phyloP scores from a whole-genome alignment of 2,329 filamentous ascomycete species.

The Talaromyces sp. region DNA sequence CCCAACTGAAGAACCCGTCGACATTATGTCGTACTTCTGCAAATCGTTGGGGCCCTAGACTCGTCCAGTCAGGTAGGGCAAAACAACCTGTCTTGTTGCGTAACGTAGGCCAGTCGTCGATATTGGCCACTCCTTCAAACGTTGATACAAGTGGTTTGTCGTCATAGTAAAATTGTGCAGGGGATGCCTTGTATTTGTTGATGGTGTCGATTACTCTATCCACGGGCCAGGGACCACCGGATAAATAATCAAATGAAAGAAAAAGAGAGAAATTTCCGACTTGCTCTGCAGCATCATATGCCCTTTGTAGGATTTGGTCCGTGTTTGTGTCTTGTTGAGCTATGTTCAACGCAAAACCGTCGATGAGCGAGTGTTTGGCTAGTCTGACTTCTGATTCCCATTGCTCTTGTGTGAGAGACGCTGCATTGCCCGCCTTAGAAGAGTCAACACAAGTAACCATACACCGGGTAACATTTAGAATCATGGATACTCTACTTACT shows the following conservation, averaged over 20 bases:
- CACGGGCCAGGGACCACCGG: constrained; percentile 33
- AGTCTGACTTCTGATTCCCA: constrained; percentile 32
- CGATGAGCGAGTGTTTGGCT: constrained; percentile 40
- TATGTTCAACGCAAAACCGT: constrained; percentile 45
- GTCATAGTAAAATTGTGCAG: constrained; percentile 32
- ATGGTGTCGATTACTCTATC: constrained; percentile 30
- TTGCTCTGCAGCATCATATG: constrained; percentile 29
- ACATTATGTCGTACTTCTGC: constrained; percentile 31
- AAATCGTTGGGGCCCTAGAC: constrained; percentile 32
- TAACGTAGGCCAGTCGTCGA: constrained; percentile 42
- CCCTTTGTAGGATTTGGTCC: constrained; percentile 24
- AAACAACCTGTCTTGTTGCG: constrained; percentile 35
- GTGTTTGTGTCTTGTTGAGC: constrained; percentile 30
- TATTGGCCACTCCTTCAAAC: constrained; percentile 46
- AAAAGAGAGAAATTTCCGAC: constrained; percentile 35
- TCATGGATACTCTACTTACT: too few species aligned
- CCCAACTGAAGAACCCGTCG: constrained; percentile 45
- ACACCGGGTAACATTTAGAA: too few species aligned
- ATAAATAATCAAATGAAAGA: constrained; percentile 41
- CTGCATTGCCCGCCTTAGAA: constrained; percentile 31
- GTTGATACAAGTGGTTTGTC: constrained; percentile 42
- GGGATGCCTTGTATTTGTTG: constrained; percentile 27
- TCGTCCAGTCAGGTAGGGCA: constrained; percentile 51
- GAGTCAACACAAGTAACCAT: too few species aligned
- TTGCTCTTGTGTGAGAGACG: constrained; percentile 15